Conservation (phyloP, 495 filamentous ascomycete genomes). For the Aspergillus incahuasiensis region DNA sequence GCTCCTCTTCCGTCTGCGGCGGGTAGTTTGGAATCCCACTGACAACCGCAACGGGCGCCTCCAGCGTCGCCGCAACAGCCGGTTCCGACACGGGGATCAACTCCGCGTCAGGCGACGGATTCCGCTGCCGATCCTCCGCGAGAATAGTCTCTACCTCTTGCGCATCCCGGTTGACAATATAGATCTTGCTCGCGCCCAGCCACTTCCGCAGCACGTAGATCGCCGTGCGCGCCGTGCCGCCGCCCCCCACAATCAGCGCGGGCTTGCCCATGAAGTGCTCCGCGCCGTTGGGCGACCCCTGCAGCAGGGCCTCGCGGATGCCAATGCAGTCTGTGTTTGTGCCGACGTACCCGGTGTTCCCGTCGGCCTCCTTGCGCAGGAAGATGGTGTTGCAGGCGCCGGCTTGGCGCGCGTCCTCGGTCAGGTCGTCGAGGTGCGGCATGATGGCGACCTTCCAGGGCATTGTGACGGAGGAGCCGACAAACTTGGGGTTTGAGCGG, state of each 20-base stretch:
- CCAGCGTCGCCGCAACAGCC: slow-evolving; percentile 50
- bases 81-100: slow-evolving; percentile 53
- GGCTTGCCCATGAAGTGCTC: slow-evolving; percentile 49
- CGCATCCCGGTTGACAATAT: slow-evolving; percentile 64
- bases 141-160: slow-evolving; percentile 61
- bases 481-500: slow-evolving; percentile 45
- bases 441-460: slow-evolving; percentile 69
- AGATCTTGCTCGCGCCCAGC: slow-evolving; percentile 60
- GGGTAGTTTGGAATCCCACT: slow-evolving; percentile 66
- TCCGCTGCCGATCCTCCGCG: slow-evolving; percentile 38
- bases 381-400: slow-evolving; percentile 75
- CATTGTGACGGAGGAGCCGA: slow-evolving; percentile 70
- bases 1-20: slow-evolving; percentile 57
- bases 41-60: slow-evolving; percentile 57
- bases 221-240: slow-evolving; percentile 64
- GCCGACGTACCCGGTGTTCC: slow-evolving; percentile 50
- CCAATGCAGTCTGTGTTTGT: slow-evolving; percentile 76
- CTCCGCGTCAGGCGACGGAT: slow-evolving; percentile 39
- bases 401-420: slow-evolving; percentile 60
- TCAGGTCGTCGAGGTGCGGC: slow-evolving; percentile 61
- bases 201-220: slow-evolving; percentile 64
- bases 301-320: slow-evolving; percentile 61
- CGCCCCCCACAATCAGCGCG: slow-evolving; percentile 60
- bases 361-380: slow-evolving; percentile 40
- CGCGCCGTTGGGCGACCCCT: slow-evolving; percentile 44